Conservation (phyloP, 1,284 basidiomycete genomes). For the Stereum hirsutum region DNA sequence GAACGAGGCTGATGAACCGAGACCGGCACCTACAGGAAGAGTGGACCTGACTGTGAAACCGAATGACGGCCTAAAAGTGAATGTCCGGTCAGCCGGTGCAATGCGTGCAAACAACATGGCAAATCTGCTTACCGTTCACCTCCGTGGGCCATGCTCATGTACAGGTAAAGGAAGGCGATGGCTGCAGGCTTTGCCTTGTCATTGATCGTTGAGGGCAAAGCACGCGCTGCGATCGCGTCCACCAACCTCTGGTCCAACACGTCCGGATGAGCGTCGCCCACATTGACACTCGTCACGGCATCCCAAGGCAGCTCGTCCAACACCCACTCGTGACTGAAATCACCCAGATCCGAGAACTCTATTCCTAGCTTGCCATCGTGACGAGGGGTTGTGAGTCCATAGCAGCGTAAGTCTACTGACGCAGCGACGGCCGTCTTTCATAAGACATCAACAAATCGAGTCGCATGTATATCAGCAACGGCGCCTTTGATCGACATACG, state of each 20-base stretch:
- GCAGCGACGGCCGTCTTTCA: constrained; percentile 88
- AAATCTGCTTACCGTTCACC: constrained; percentile 41
- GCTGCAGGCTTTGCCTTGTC: constrained; percentile 58
- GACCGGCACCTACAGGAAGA: constrained; percentile 97
- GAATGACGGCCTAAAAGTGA: constrained; percentile 48
- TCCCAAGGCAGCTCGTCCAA: constrained; percentile 84
- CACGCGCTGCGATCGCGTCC: constrained; percentile 51
- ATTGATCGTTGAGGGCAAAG: constrained; percentile 36
- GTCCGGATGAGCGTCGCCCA: constrained; percentile 51
- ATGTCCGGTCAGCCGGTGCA: constrained; percentile 1
- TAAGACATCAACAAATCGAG: constrained; percentile 1
- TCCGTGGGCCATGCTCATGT: constrained; percentile 67
- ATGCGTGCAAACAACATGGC: constrained; percentile 3
- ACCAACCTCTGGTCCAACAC: constrained; percentile 65
- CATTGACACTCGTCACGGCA: constrained; percentile 43
- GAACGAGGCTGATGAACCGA: constrained; percentile 95
- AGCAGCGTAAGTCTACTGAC: constrained; percentile 92
- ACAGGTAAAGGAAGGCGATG: constrained; percentile 89
- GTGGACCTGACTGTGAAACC: constrained; percentile 83
- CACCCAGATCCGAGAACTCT: constrained; percentile 73
- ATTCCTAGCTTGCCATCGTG: constrained; percentile 71
- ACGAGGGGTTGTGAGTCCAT: constrained; percentile 74
- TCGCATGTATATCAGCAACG: neutral
- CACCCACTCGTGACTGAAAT: constrained; percentile 78
- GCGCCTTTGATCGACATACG: neutral